These are phyloP conservation scores for Botryobasidium botryosum DNA, from an alignment of 768 basidiomycete species.

Conservation along the genomic window DNA sequence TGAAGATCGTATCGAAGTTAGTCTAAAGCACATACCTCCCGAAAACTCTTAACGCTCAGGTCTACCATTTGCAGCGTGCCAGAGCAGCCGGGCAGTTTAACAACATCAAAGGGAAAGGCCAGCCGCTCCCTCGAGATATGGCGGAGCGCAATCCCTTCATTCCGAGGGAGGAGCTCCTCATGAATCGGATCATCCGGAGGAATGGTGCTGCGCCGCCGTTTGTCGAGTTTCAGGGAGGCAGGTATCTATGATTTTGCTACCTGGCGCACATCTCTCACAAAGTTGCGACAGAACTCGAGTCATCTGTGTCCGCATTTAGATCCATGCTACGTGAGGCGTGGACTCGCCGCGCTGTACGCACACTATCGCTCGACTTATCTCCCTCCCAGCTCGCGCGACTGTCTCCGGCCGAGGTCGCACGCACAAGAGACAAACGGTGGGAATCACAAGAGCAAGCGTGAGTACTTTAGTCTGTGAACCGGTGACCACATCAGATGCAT, in stretches of 20 bases:
- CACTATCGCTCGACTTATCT: conserved; percentile 31
- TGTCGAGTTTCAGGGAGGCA: conserved; percentile 58
- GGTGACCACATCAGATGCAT: neutral
- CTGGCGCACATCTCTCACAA: neutral
- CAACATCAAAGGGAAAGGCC: conserved; percentile 49
- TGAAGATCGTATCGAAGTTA: conserved; percentile 67
- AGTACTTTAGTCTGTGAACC: neutral
- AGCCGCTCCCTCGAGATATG: conserved; percentile 27
- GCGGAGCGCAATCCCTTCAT: conserved; percentile 50
- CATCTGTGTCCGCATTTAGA: conserved; percentile 42
- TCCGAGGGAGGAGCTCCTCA: conserved; percentile 58
- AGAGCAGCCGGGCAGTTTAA: conserved; percentile 50
- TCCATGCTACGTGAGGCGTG: conserved; percentile 47
- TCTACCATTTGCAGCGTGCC: conserved; percentile 31
- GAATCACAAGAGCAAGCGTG: conserved; percentile 37
- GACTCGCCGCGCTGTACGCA: conserved; percentile 57
- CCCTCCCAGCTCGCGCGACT: conserved; percentile 22
- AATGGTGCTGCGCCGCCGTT: conserved; percentile 76
- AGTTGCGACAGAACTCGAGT: conserved; percentile 41
- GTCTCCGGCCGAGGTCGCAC: conserved; percentile 18
- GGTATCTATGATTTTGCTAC: neutral
- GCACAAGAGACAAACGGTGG: conserved; percentile 52
- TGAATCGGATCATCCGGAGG: conserved; percentile 71
- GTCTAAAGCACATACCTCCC: neutral
- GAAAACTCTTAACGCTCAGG: conserved; percentile 9